Evolutionary conservation across 2,329 filamentous ascomycete genomes (phyloP), one percentile per base, ranked within the genome.

Genomic region (Chaetomium sp.): DNA sequence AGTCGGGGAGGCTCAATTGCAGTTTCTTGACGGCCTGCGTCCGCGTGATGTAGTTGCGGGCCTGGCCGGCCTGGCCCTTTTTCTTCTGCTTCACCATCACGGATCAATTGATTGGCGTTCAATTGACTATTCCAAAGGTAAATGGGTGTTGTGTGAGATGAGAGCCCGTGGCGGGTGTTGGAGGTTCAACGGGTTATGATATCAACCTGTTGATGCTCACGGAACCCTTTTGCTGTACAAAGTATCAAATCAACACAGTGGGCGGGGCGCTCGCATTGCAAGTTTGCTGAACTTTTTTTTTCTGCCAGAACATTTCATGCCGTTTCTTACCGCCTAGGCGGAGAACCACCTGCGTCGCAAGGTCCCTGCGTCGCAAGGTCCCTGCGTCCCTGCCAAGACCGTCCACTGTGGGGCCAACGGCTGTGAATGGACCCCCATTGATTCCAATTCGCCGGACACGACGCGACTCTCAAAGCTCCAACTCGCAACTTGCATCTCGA

Each of bases 41-140:
- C 72, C 94, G 84, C 56, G 94, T 99, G 66, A 99, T 91, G 79
- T 92, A 99, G 81, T 99, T 99, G 77, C 94, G 96, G 76, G 91
- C 91, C 72, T 90, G 87, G 72, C 94, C 94, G 70, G 91, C 80
- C 71, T 88, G 85, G 70, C 91, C 91, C 78, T 92, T 96, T 81
- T 89, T 95, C 85, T 94, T 95, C 66, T 91, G 86, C 67, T 84
- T 85, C 54, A 76, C 82, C 90, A 95, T 82, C 64, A 61, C 70
- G 37, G 8, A 38, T 12, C 40, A 42, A 42, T 42, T 42, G 40
- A 12, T 42, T 34, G 12, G 44, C 5, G 44, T 10, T 46, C 5
- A 32, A 45, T 12, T 45, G 14, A 8, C 37, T 38, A 38, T 8
- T 9, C 8, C 12, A 12, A 14, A 43, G 41, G 41, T 43, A 11